Evolutionary conservation across 2,329 filamentous ascomycete genomes (phyloP).

Genomic region (Cladosporium sp.): DNA sequence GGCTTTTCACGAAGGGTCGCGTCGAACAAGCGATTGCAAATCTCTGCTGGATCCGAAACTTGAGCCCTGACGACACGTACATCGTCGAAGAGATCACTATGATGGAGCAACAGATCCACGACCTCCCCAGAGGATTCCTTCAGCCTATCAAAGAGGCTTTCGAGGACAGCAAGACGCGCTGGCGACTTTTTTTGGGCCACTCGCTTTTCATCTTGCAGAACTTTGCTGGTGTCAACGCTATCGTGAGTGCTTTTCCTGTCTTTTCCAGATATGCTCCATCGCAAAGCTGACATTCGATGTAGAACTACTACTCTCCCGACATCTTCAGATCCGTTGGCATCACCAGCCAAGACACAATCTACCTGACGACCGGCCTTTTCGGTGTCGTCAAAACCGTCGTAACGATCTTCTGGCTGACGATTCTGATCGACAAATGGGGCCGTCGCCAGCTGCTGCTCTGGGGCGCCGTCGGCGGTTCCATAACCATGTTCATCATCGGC

Average conservation of each 20-base stretch:
- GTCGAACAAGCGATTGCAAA: slow-evolving; percentile 2
- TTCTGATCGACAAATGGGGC: slow-evolving; percentile 13
- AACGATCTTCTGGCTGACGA: slow-evolving; percentile 8
- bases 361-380: slow-evolving; percentile 16
- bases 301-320: neutral
- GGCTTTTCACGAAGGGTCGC: slow-evolving; percentile 17
- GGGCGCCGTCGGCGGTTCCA: slow-evolving; percentile 8
- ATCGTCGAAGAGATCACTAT: slow-evolving; percentile 11
- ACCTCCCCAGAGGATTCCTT: slow-evolving; percentile 15
- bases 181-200: slow-evolving; percentile 19
- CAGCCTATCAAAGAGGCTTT: slow-evolving; percentile 15
- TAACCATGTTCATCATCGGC: slow-evolving; percentile 12
- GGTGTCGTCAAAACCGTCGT: slow-evolving; percentile 17
- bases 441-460: slow-evolving; percentile 10
- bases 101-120: slow-evolving; percentile 8
- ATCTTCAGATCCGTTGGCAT: slow-evolving; percentile 9
- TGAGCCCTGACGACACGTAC: slow-evolving; percentile 5
- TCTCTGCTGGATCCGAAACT: slow-evolving; percentile 9
- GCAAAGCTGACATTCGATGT: neutral
- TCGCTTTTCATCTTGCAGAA: slow-evolving; percentile 20
- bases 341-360: slow-evolving; percentile 9
- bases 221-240: slow-evolving; percentile 15
- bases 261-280: too few relatives aligned
- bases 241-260: neutral
- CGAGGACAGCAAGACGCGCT: slow-evolving; percentile 16